Evolutionary conservation across 805 yeast genomes (phyloP), one percentile per base, ranked within the genome.

Genomic region (Metschnikowia santaceciliae): DNA sequence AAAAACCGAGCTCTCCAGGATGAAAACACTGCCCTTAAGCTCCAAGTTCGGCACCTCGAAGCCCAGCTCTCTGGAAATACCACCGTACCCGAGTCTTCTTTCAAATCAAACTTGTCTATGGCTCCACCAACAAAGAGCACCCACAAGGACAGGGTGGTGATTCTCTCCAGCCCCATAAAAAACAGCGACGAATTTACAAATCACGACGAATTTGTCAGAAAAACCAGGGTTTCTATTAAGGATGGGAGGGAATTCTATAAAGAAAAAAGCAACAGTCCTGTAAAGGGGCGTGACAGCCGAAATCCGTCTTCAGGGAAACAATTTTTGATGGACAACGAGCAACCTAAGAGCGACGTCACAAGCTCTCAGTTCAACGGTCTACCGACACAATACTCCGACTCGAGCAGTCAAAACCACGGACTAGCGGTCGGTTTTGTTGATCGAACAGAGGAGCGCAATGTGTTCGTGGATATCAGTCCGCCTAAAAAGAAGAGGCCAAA

Each of bases 311-410:
- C 17, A 6, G 30, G 23, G 10, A 33, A 20, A 19, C 46, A 42
- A n/a, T 33, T 34, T 22, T 42, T 42, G 38, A 8, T 42, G 32
- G 46, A 42, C 15, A 32, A 36, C 20, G 20, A 37, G 35, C 47
- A 43, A 36, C 23, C 17, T 6, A 36, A 37, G 20, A 26, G 40
- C 14, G 59, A 51, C 23, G 26, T 56, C 30, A 55, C 61, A 15
- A 59, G 60, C 47, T 57, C 61, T 15, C 62, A 59, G 39, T 57
- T 59, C 47, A 57, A 59, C 23, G 43, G 48, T 32, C 53, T 59
- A 19, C 60, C 62, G n/a, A 59, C 62, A 8, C 62, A 59, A 32
- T 59, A 59, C 44, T 57, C 61, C 2, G 60, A 58, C 19, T 37
- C 54, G 1, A 48, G 57, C 46, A 53, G 56, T 30, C 56, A 53